Evolutionary conservation across 2,329 filamentous ascomycete species (phyloP).

Genomic region (Fusarium sp.): DNA sequence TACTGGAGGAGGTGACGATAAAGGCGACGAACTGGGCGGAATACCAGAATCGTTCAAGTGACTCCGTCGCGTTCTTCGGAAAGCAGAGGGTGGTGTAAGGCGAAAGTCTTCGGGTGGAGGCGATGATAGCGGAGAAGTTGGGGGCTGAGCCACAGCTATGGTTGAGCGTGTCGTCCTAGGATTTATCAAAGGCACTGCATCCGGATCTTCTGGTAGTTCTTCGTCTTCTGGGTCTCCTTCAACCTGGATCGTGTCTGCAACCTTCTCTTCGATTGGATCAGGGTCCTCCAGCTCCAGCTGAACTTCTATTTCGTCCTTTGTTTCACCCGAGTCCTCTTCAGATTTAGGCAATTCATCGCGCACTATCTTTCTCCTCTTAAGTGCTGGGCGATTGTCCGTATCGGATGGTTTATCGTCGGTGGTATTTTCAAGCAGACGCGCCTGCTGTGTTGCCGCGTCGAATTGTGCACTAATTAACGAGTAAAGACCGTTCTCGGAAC

Average conservation of each 20-base stretch:
- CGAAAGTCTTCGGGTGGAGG: slow-evolving; percentile 52
- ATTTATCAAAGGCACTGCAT: slow-evolving; percentile 31
- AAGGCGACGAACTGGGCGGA: slow-evolving; percentile 62
- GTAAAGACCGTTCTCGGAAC: slow-evolving; percentile 78
- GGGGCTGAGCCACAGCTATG: slow-evolving; percentile 38
- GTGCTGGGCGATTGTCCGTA: slow-evolving; percentile 37
- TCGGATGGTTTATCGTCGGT: slow-evolving; percentile 39
- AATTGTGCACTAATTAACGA: slow-evolving; percentile 77
- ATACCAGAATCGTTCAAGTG: slow-evolving; percentile 42
- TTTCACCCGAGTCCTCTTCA: slow-evolving; percentile 21
- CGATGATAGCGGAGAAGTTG: slow-evolving; percentile 55
- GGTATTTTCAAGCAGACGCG: slow-evolving; percentile 45
- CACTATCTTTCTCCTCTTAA: slow-evolving; percentile 54
- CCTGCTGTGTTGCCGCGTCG: slow-evolving; percentile 62
- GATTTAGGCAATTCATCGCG: slow-evolving; percentile 35
- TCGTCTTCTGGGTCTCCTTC: slow-evolving; percentile 36
- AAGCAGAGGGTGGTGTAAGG: slow-evolving; percentile 45
- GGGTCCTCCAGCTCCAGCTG: slow-evolving; percentile 33
- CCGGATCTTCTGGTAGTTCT: slow-evolving; percentile 9
- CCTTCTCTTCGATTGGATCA: slow-evolving; percentile 31
- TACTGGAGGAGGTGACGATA: slow-evolving; percentile 67
- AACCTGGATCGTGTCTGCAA: slow-evolving; percentile 36
- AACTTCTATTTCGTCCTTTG: slow-evolving; percentile 45
- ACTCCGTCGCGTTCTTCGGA: slow-evolving; percentile 40
- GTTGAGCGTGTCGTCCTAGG: slow-evolving; percentile 38